Evolutionary conservation across 1,139 yeast species (phyloP).

Genomic region (Yamadazyma aaseri): DNA sequence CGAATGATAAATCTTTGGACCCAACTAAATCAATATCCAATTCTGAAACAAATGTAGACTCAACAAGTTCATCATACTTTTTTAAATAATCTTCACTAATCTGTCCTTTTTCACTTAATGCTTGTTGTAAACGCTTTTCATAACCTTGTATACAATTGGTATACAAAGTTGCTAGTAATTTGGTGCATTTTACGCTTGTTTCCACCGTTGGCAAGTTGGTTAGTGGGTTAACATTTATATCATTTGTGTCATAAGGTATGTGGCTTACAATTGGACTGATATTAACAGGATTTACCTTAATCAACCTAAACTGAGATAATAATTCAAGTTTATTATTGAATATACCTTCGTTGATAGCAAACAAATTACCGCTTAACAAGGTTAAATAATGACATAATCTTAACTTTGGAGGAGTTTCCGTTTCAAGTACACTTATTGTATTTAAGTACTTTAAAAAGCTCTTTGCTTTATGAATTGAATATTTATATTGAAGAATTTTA

Average conservation of each 20-base stretch:
- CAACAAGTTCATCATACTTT: slow-evolving; percentile 6
- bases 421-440: slow-evolving; percentile 1
- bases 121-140: slow-evolving; percentile 43
- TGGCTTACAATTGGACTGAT: slow-evolving; percentile 39
- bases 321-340: slow-evolving; percentile 43
- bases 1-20: slow-evolving; percentile 15
- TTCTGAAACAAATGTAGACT: slow-evolving; percentile 11
- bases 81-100: slow-evolving; percentile 3
- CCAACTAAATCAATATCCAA: slow-evolving; percentile 18
- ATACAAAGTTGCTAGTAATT: slow-evolving; percentile 35
- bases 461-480: slow-evolving; percentile 35
- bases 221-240: slow-evolving; percentile 28
- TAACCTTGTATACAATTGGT: slow-evolving; percentile 47
- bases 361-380: slow-evolving; percentile 41
- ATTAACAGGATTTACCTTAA: slow-evolving; percentile 29
- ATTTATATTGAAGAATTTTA: slow-evolving; percentile 40
- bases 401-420: slow-evolving; percentile 1
- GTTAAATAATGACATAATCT: slow-evolving; percentile 36
- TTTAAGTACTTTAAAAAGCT: slow-evolving; percentile 14
- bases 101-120: slow-evolving; percentile 30
- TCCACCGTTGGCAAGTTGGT: slow-evolving; percentile 30
- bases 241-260: slow-evolving; percentile 42
- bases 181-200: slow-evolving; percentile 33
- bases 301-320: slow-evolving; percentile 39
- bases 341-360: slow-evolving; percentile 50